phyloP scores from a whole-genome alignment of 2,329 filamentous ascomycete genomes.

The Ascochyta clinopodiicola region DNA sequence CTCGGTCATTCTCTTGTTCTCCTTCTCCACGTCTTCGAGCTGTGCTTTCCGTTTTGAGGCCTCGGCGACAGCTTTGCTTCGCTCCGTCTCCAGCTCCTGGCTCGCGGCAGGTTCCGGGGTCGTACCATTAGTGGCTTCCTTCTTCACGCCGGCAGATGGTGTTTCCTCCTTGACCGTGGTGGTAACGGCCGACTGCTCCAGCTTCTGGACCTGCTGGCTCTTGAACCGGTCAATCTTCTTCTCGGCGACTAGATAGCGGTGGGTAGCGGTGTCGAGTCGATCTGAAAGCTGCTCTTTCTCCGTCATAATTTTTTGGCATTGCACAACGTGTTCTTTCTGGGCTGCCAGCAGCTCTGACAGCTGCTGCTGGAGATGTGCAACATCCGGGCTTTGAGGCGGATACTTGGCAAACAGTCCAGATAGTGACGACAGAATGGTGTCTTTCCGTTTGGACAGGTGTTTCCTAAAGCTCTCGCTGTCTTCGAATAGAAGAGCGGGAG shows the following conservation, averaged over 20 bases:
- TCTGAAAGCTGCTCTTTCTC: constrained; percentile 88
- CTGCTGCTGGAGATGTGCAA: constrained; percentile 74
- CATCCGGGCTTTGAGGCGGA: constrained; percentile 66
- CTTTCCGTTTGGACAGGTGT: constrained; percentile 78
- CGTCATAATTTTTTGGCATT: constrained; percentile 74
- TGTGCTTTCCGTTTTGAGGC: constrained; percentile 88
- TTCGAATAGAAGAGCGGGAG: constrained; percentile 62
- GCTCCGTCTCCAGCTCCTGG: constrained; percentile 74
- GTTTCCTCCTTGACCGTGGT: constrained; percentile 43
- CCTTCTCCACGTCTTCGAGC: constrained; percentile 76
- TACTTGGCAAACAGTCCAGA: constrained; percentile 67
- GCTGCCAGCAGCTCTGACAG: constrained; percentile 76
- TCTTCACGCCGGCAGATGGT: constrained; percentile 58
- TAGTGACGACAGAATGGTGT: constrained; percentile 76
- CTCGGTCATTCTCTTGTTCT: constrained; percentile 76
- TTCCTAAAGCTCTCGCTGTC: constrained; percentile 71
- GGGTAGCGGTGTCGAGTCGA: constrained; percentile 84
- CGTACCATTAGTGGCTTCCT: constrained; percentile 63
- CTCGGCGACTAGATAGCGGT: constrained; percentile 93
- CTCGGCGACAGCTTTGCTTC: constrained; percentile 78
- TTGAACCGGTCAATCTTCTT: constrained; percentile 90
- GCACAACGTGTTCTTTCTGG: constrained; percentile 81
- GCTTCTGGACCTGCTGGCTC: constrained; percentile 86
- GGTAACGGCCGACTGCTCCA: constrained; percentile 79
- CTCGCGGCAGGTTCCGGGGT: constrained; percentile 62